Percentiles rank a stretch among this genome's conserved stretches.
Conservation (phyloP, 192 early-diverging fungal species). For the Endogone sp. region DNA sequence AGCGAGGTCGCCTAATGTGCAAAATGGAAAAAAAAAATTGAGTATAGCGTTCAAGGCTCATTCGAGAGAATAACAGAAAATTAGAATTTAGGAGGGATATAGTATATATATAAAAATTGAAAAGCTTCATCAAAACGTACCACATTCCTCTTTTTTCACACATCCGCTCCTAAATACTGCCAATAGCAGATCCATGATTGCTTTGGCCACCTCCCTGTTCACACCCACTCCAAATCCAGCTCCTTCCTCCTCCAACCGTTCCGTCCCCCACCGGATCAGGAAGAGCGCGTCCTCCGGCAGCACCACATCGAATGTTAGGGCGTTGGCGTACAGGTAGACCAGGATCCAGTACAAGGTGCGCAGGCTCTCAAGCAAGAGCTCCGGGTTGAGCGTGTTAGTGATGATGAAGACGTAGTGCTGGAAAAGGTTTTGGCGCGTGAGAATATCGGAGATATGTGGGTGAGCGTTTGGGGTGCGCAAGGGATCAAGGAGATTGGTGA, state of each 20-base stretch:
- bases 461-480: background rate
- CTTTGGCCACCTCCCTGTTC: conserved; percentile 23
- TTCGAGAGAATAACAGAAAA: background rate
- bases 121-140: conserved; percentile 5
- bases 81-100: background rate
- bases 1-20: conserved; percentile 4
- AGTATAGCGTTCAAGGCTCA: too few relatives aligned
- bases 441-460: conserved; percentile 1
- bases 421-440: conserved; percentile 10
- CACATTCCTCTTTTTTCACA: conserved; percentile 21
- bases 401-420: conserved; percentile 26
- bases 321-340: conserved; percentile 18
- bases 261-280: conserved; percentile 20
- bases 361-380: conserved; percentile 17
- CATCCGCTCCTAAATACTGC: conserved; percentile 17
- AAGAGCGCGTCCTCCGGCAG: conserved; percentile 9
- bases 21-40: background rate
- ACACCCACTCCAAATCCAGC: conserved; percentile 25
- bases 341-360: conserved; percentile 20
- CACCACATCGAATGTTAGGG: background rate
- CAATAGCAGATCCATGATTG: conserved; percentile 27
- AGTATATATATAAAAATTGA: background rate
- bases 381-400: conserved; percentile 21
- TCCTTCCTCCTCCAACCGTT: conserved; percentile 28
- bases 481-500: too few relatives aligned